Evolutionary conservation across 2,329 filamentous ascomycete species (phyloP), one percentile per base, ranked within the genome.

Genomic region (Biscogniauxia marginata): DNA sequence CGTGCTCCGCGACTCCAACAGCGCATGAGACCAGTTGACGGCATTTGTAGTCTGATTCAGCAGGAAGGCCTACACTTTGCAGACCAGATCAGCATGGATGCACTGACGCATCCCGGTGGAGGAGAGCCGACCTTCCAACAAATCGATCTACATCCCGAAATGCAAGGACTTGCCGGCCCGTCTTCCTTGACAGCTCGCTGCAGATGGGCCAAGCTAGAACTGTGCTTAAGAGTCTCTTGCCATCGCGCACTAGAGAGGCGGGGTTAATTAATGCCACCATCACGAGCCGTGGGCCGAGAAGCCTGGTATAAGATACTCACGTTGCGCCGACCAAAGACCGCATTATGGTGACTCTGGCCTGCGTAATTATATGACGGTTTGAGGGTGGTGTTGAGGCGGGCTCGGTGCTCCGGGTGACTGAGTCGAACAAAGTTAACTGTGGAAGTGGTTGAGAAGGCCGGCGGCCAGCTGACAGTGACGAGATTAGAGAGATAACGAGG

Each of bases 111-210:
- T 39, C 6, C n/a, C n/a, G 13, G 30, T 49, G 49, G 8, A 24
- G 46, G 43, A 50, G 21, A 8, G 49, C 49, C 43, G 46, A 88
- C 90, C 84, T 96, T 97, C 93, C 93, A 98, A 73, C 89, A 96
- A 39, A 96, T 82, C 3, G 93, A 97, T 54, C 93, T 86, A 62
- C 92, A 84, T 13, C 91, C 91, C 48, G 85, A 79, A 52, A 86
- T 75, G 70, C 88, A 91, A 49, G 87, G 85, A 66, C 82, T 89
- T 9, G 73, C 72, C 16, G 81, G 72, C 18, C 82, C 82, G 65
- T 85, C 81, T 61, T 81, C 75, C 70, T 81, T 84, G 52, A 90
- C 80, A n/a, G 85, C 84, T 61, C 79, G 79, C 72, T 83, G 85
- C 54, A 92, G 76, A 58, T 86, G 81, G n/a, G 75, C 74, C 57